These are phyloP conservation scores for Pleomassaria siparia DNA, from an alignment of 2,329 filamentous ascomycete genomes.

Conservation along the genomic window DNA sequence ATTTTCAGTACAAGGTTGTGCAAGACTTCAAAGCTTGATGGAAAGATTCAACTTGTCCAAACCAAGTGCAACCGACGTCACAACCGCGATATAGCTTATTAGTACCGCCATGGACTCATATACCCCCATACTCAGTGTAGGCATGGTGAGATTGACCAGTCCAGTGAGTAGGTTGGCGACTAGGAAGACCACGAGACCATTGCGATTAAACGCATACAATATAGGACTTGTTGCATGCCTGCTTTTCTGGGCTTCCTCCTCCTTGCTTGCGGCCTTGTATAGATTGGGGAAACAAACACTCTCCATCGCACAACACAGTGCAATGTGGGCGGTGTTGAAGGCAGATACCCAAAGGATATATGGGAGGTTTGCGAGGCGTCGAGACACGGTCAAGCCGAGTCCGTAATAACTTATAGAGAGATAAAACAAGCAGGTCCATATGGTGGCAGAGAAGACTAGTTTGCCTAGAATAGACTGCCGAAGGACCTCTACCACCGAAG, in stretches of 20 bases:
- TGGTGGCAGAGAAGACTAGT: slow-evolving; percentile 63
- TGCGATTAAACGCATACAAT: slow-evolving; percentile 83
- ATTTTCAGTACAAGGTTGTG: too few relatives aligned
- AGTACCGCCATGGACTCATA: slow-evolving; percentile 72
- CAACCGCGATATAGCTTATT: slow-evolving; percentile 66
- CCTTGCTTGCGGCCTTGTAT: slow-evolving; percentile 57
- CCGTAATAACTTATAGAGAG: slow-evolving; percentile 72
- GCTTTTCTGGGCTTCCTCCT: slow-evolving; percentile 65
- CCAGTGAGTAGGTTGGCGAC: slow-evolving; percentile 89
- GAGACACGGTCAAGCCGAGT: slow-evolving; percentile 68
- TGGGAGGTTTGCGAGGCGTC: slow-evolving; percentile 86
- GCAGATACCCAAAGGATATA: slow-evolving; percentile 92
- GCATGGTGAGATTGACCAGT: slow-evolving; percentile 80
- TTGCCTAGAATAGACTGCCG: slow-evolving; percentile 62
- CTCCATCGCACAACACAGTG: slow-evolving; percentile 77
- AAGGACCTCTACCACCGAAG: slow-evolving; percentile 48
- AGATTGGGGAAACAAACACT: slow-evolving; percentile 73
- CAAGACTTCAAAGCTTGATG: slow-evolving; percentile 62
- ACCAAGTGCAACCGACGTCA: slow-evolving; percentile 68
- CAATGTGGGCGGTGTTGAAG: slow-evolving; percentile 83
- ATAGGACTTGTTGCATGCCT: slow-evolving; percentile 75
- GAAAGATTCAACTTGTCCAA: slow-evolving; percentile 68
- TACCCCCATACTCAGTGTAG: slow-evolving; percentile 72
- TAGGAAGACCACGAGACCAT: slow-evolving; percentile 83
- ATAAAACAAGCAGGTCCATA: slow-evolving; percentile 72